Evolutionary conservation across 164 flowering plant species (phyloP), one percentile per base, ranked within the genome.

Genomic region (Aristolochia californica): DNA sequence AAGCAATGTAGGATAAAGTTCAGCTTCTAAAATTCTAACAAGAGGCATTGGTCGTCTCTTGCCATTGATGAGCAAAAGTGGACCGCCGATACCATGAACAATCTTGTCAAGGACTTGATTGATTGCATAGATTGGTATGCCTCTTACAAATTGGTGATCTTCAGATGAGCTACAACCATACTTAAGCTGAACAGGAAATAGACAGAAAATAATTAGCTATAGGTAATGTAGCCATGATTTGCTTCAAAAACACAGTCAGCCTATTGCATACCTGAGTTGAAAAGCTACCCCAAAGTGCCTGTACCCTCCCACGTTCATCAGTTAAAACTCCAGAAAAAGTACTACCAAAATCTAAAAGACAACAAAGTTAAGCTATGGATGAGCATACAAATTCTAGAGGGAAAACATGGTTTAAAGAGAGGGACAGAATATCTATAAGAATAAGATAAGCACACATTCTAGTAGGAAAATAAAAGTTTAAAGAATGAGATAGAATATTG

Each of bases 281-380:
- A 75, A 91, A 91, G 79, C 96, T 86, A 65, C 82, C 98, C 98
- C 98, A 91, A 17, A 91, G 64, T 48, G 98, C 96, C 68, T 80
- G 85, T 61, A 91, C 96, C 66, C 81, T 82, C 58, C 98, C 98
- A 43, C 54, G 78, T 64, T 88, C 98, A 82, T 91, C 93, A 51
- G 96, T 82, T 14, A 91, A 74, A 38, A 79, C 98, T 44, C 98
- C 98, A 11, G 98, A 86, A 74, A 91, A 91, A 60, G 88, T 59
- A 66, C 91, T 83, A 8, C 98, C 98, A 77, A 91, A 91, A 81
- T 91, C 98, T 91, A 66, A 22, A 43, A 48, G 12, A 27, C 38
- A 45, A 51, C 11, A 22, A 22, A 50, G 13, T 14, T 4, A 50
- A 22, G 14, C 54, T 22, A 23, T 22, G 14, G 54, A 50, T 22